Evolutionary conservation across 805 yeast species (phyloP).

Genomic region (Ogataea sp.): DNA sequence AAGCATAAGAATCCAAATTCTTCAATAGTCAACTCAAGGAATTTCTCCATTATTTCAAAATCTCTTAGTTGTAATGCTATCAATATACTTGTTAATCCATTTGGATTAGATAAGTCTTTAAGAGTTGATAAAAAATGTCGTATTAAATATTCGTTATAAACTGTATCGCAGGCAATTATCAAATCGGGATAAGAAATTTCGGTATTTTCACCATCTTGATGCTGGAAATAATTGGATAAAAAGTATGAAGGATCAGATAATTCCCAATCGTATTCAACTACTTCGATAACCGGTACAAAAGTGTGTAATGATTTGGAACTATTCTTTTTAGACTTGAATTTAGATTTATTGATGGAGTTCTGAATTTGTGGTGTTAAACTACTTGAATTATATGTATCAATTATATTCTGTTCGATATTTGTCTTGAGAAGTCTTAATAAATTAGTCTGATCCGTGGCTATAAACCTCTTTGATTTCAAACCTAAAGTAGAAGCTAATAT

Average conservation of each 20-base stretch:
- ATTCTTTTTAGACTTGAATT: too few species aligned
- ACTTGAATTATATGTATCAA: slow-evolving; percentile 13
- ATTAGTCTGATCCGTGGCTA: slow-evolving; percentile 54
- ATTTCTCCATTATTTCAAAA: slow-evolving; percentile 38
- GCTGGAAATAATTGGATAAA: too few species aligned
- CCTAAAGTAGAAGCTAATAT: slow-evolving; percentile 35
- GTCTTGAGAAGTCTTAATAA: slow-evolving; percentile 38
- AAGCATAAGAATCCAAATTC: slow-evolving; percentile 25
- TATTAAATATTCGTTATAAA: slow-evolving; percentile 55
- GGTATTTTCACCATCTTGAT: too few species aligned
- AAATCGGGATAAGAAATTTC: slow-evolving; percentile 32
- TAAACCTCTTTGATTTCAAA: slow-evolving; percentile 26
- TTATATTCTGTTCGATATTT: slow-evolving; percentile 40
- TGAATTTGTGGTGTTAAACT: too few species aligned
- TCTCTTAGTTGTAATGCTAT: slow-evolving; percentile 50
- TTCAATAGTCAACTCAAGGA: slow-evolving; percentile 27
- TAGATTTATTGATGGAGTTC: too few species aligned
- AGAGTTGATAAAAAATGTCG: slow-evolving; percentile 40
- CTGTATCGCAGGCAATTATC: slow-evolving; percentile 56
- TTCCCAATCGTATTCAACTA: slow-evolving; percentile 59
- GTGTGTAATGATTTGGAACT: too few species aligned
- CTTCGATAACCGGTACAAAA: slow-evolving; percentile 31
- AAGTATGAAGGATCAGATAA: slow-evolving; percentile 28
- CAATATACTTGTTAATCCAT: slow-evolving; percentile 25
- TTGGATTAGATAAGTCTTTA: slow-evolving; percentile 21